Base-by-base conservation (phyloP, 1,139 yeast genomes). In the Blastobotrys proliferans region DNA sequence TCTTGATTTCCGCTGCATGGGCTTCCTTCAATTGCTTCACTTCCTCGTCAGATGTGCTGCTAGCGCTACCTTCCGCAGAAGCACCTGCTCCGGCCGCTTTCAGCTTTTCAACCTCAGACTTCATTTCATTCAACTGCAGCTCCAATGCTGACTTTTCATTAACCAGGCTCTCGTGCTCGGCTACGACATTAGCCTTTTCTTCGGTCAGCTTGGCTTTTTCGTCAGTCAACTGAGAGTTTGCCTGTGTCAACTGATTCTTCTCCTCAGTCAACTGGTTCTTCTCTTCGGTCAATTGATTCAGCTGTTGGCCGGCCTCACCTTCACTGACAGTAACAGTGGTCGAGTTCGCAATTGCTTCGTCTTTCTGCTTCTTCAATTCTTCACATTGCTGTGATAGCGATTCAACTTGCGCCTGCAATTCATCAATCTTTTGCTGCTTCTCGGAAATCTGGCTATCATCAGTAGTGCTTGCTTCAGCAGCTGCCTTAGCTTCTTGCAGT, bases 401-500 rank as follows among this genome's bases (percentile, higher is more conserved):
- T 4, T 51, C 42, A 35, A 60, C 60, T 24, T 58, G 52, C 26
- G 45, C 43, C 37, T 54, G 54, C 44, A 56, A 54, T 21, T 50
- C 52, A 6, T 38, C 48, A 25, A 49, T 43, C 13, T 39, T 36
- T 17, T 24, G 11, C 24, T 38, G 41, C 11, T 19, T 35, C 16
- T 25, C 31, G 18, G 17, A 30, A 6, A 13, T 31, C 26, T 19
- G 13, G n/a, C n/a, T n/a, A 19, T 17, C 26, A 19, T 20, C 16
- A 32, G 24, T n/a, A 19, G 18, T 9, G 10, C 20, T 25, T 3
- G 20, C 27, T 4, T 14, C 35, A 9, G 21, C 18, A n/a, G 13
- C 14, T n/a, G 36, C 31, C 56, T 66, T 67, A 28, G 58, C 55
- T 22, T 58, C 64, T 6, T 63, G 62, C 35, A 68, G 53, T 49